Evolutionary conservation across 768 basidiomycete genomes (phyloP).

Genomic region (Agrocybe chaxingu): DNA sequence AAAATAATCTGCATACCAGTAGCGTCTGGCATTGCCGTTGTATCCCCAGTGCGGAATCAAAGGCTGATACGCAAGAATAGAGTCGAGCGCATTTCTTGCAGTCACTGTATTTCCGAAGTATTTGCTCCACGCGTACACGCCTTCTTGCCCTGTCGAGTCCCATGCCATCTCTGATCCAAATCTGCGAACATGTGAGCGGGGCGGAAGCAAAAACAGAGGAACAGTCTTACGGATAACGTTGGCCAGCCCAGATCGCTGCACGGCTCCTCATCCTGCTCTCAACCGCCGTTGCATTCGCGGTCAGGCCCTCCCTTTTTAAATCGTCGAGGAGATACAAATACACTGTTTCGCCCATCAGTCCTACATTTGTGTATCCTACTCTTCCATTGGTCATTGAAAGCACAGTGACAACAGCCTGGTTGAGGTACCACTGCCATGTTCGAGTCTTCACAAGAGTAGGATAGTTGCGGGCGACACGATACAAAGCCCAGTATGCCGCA

Average conservation of each 20-base stretch:
- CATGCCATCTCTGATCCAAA: constrained; percentile 62
- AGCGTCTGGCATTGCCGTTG: constrained; percentile 56
- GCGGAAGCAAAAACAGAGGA: background rate
- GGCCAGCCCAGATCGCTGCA: constrained; percentile 40
- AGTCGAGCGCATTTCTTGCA: constrained; percentile 49
- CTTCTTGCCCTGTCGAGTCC: constrained; percentile 57
- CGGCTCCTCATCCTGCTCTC: constrained; percentile 45
- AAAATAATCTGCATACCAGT: constrained; percentile 37
- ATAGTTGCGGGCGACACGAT: constrained; percentile 57
- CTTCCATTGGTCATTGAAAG: constrained; percentile 40
- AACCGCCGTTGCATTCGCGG: constrained; percentile 43
- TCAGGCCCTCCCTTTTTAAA: constrained; percentile 48
- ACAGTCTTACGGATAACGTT: constrained; percentile 47
- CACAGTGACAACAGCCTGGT: constrained; percentile 50
- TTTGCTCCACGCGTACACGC: constrained; percentile 51
- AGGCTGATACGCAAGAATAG: constrained; percentile 55
- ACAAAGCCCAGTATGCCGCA: constrained; percentile 54
- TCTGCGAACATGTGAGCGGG: constrained; percentile 21
- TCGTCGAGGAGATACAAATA: constrained; percentile 44
- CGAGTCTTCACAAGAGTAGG: constrained; percentile 43
- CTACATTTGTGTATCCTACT: constrained; percentile 43
- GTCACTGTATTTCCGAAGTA: constrained; percentile 52
- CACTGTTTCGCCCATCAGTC: constrained; percentile 59
- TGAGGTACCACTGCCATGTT: constrained; percentile 56
- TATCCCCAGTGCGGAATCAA: constrained; percentile 60